These are phyloP conservation scores for Cladosporium sp. DNA, from an alignment of 2,329 filamentous ascomycete genomes.

Conservation along the genomic window DNA sequence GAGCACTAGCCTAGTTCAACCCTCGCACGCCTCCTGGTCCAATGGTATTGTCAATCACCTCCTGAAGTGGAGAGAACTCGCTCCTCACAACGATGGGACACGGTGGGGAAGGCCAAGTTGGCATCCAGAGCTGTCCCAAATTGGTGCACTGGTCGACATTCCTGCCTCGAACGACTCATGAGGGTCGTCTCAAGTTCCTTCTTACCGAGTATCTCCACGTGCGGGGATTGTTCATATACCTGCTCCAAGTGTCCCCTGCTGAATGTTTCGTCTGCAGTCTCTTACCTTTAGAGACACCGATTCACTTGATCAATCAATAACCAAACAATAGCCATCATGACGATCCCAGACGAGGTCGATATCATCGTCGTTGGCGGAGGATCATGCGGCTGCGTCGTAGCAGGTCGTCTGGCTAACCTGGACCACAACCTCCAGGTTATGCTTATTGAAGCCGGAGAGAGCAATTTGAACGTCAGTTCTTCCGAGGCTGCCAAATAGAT, in stretches of 20 bases:
- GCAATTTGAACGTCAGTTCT: constrained; percentile 62
- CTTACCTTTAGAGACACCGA: neutral
- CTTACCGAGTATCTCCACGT: constrained; percentile 19
- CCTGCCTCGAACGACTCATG: neutral
- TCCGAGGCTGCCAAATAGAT: neutral
- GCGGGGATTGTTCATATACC: constrained; percentile 25
- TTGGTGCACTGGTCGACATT: neutral
- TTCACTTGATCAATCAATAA: neutral
- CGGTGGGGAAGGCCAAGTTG: neutral
- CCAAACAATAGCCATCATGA: constrained; percentile 41
- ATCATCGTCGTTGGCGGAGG: constrained; percentile 70
- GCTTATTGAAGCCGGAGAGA: constrained; percentile 49
- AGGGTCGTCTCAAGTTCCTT: constrained; percentile 17
- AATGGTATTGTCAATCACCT: neutral
- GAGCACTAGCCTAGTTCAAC: neutral
- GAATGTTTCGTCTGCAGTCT: neutral
- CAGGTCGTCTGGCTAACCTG: constrained; percentile 47
- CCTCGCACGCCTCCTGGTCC: neutral
- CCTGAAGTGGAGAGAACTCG: neutral
- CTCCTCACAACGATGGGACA: neutral
- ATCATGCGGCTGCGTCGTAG: constrained; percentile 47
- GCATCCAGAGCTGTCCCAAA: constrained; percentile 1
- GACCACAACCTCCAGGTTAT: constrained; percentile 49
- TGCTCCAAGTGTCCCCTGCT: neutral
- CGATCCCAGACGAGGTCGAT: constrained; percentile 72